Base-by-base conservation (phyloP, 2,329 filamentous ascomycete genomes). In the Xylaria sp. region DNA sequence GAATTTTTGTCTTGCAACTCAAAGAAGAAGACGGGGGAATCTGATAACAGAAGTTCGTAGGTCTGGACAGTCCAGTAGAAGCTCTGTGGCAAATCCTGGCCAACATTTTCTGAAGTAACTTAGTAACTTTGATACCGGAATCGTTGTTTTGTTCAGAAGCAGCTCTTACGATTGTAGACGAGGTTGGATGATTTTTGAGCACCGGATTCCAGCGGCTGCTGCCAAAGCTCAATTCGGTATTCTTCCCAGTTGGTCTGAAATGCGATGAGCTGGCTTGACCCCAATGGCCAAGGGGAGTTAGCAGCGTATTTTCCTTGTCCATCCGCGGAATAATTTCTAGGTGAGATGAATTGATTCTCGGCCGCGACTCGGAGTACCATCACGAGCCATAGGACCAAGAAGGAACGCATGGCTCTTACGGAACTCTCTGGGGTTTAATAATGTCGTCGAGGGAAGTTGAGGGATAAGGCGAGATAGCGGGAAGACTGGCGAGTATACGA, bases 31-130 rank as follows among this genome's bases (percentile, higher is more conserved):
- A 68, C 20, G 1, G 54, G 54, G 1, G 62, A 65, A 17, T 54
- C 36, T 1, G 57, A 36, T 2, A 68, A 55, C n/a, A 55, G 45
- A 13, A 68, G 29, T 0, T 68, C 62, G 22, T 68, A 68, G 0
- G 66, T 62, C 33, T 68, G 62, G 29, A 68, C 54, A n/a, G 56
- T 62, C 58, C 62, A 68, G 7, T 47, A 33, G 31, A 68, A 65
- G 44, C 58, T 68, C 49, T 68, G 62, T 3, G 53, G 22, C 13
- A 50, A 13, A 6, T 54, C 13, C 25, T 63, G 7, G 9, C 60
- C 55, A 10, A 9, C 38, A 5, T n/a, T 45, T 27, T 63, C 63
- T 61, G n/a, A 2, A 49, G 2, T 17, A 33, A 33, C 3, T 29
- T 17, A 31, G 27, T 31, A 51, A 31, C 11, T 49, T 4, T 29